Percentiles rank a stretch among this genome's conserved stretches.
These are phyloP conservation scores for Pascua sp. DNA, from an alignment of 1,284 basidiomycete species.

Conservation along the genomic window DNA sequence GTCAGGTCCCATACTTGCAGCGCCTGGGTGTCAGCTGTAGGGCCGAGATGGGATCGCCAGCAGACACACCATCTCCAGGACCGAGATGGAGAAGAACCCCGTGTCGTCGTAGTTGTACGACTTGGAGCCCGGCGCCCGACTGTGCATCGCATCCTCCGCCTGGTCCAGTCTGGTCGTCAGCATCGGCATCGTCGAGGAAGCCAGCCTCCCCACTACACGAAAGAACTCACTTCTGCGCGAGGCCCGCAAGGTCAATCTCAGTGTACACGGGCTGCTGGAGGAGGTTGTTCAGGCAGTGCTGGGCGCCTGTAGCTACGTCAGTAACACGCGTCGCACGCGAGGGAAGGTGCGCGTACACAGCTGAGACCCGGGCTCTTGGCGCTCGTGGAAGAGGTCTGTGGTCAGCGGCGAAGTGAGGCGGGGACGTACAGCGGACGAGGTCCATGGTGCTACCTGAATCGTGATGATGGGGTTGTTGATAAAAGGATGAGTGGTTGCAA, in stretches of 20 bases:
- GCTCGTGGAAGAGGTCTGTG: conserved; percentile 46
- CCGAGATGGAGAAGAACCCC: conserved; percentile 72
- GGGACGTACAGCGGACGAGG: conserved; percentile 10
- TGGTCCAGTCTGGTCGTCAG: conserved; percentile 49
- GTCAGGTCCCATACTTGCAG: conserved; percentile 77
- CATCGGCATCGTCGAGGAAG: too few relatives aligned
- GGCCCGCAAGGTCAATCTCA: conserved; percentile 76
- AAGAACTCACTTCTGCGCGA: conserved; percentile 60
- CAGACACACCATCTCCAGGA: conserved; percentile 25
- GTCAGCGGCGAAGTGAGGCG: neutral
- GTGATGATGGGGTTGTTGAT: neutral
- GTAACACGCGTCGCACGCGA: neutral
- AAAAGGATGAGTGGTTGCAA: neutral
- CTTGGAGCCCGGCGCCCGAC: conserved; percentile 50
- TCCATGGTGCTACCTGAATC: conserved; percentile 8
- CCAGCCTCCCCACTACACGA: neutral
- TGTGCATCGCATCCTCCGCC: conserved; percentile 46
- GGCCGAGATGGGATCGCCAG: neutral
- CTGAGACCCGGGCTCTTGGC: conserved; percentile 49
- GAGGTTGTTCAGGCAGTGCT: conserved; percentile 53
- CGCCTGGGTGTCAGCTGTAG: conserved; percentile 49
- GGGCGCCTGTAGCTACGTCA: conserved; percentile 39
- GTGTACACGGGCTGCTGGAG: conserved; percentile 59
- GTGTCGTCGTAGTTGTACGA: conserved; percentile 84
- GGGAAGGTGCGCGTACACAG: conserved; percentile 32